Conservation (phyloP, 768 basidiomycete species). For the Boletus tomentosulus region DNA sequence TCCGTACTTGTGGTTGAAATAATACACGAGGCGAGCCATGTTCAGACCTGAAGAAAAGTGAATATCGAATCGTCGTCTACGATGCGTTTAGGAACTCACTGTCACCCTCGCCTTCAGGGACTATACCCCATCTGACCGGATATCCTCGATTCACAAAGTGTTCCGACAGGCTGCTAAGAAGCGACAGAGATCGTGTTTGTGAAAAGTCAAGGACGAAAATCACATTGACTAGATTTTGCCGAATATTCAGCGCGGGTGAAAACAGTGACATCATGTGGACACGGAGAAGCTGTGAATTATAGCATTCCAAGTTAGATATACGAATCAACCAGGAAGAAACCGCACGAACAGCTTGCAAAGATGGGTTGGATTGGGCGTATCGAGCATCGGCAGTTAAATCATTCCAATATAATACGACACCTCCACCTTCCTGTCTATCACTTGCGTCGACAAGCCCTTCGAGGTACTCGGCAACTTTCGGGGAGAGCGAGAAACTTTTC, state of each 20-base stretch:
- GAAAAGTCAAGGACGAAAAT: conserved; percentile 81
- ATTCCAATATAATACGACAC: conserved; percentile 82
- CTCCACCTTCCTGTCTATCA: conserved; percentile 76
- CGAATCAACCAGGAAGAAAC: background rate
- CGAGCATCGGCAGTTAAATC: conserved; percentile 80
- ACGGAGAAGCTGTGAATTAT: conserved; percentile 24
- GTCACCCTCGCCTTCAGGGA: conserved; percentile 55
- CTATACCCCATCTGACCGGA: conserved; percentile 83
- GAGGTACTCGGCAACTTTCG: conserved; percentile 23
- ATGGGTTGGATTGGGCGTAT: conserved; percentile 50
- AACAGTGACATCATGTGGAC: conserved; percentile 49
- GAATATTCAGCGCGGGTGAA: conserved; percentile 72
- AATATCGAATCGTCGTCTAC: background rate
- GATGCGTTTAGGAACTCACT: conserved; percentile 20
- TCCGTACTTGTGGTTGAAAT: conserved; percentile 61
- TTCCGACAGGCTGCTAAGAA: conserved; percentile 60
- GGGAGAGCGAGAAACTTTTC: conserved; percentile 83
- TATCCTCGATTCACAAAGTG: conserved; percentile 68
- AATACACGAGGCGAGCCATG: conserved; percentile 72
- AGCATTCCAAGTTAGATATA: conserved; percentile 1
- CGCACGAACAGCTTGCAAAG: conserved; percentile 46
- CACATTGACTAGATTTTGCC: conserved; percentile 79
- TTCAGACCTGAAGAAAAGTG: conserved; percentile 42
- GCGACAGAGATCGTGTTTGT: conserved; percentile 50
- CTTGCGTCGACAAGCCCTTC: conserved; percentile 90